Base-by-base conservation (phyloP, 2,329 filamentous ascomycete species). In the Calonectria pauciramosa region DNA sequence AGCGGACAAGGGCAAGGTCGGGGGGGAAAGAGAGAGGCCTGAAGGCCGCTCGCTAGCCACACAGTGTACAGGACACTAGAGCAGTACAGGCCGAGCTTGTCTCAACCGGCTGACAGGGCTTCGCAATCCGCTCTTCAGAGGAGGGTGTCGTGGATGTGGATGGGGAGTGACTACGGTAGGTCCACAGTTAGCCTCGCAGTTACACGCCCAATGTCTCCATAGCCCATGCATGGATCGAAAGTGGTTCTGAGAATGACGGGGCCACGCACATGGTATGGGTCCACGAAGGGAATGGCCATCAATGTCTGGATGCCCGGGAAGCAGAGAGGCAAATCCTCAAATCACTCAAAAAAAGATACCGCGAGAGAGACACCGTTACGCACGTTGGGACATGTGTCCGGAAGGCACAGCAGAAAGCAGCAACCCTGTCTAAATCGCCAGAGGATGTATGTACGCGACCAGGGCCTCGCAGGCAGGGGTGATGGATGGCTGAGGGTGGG, bases 91-190 rank as follows among this genome's bases (percentile, higher is more conserved):
- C 59, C 74, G 56, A 81, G 77, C 75, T 67, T 72, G 76, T 81
- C 75, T 81, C 71, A 77, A 79, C 73, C 74, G 67, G 74, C 78
- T 80, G 80, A 73, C 80, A 79, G 80, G 80, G 79, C 72, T 70
- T 56, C 73, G 63, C 47, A 54, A 47, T 47, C 44, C 44, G 44
- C 54, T 74, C 71, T 63, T 41, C 30, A 68, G 64, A 68, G 51
- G 64, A 68, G 51, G 65, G 47, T 38, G 54, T 74, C 73, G 73
- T 77, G 79, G 78, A 76, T 80, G 75, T 69, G 54, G 70, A 78
- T 67, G 68, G 60, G 41, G 64, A 59, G 41, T 38, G 36, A 59
- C 56, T 60, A 41, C 54, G 75, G 77, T 77, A 77, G 77, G 76
- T 73, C 77, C 72, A 80, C 70, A 76, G 75, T 76, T 78, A 77